These are phyloP conservation scores for Hericium coralloides DNA, from an alignment of 768 basidiomycete genomes.

Conservation along the genomic window DNA sequence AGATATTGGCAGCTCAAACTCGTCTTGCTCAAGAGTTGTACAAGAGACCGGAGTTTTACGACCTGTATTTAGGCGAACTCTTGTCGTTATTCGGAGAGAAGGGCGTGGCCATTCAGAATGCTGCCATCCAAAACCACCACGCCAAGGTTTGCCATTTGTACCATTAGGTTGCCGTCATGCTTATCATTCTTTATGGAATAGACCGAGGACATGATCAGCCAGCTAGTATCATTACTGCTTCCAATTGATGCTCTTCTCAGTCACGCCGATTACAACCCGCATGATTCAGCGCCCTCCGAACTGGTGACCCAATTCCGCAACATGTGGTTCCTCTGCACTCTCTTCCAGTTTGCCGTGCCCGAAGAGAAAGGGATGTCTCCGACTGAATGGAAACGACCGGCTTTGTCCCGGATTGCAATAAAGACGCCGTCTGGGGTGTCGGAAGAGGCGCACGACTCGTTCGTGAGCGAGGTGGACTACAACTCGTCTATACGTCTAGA, in stretches of 20 bases:
- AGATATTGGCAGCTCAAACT: slow-evolving; percentile 89
- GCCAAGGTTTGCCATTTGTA: slow-evolving; percentile 42
- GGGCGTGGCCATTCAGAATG: slow-evolving; percentile 82
- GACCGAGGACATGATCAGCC: slow-evolving; percentile 80
- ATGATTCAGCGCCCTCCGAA: slow-evolving; percentile 43
- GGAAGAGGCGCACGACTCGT: slow-evolving; percentile 74
- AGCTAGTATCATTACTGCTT: slow-evolving; percentile 79
- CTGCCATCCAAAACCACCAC: slow-evolving; percentile 55
- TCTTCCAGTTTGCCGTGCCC: slow-evolving; percentile 67
- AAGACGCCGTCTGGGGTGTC: slow-evolving; percentile 83
- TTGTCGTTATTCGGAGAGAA: slow-evolving; percentile 85
- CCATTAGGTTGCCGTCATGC: slow-evolving; percentile 3
- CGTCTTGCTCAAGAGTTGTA: slow-evolving; percentile 74
- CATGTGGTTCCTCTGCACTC: slow-evolving; percentile 87
- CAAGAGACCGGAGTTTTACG: slow-evolving; percentile 68
- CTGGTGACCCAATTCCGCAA: slow-evolving; percentile 78
- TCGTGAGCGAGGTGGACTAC: slow-evolving; percentile 86
- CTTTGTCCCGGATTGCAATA: slow-evolving; percentile 68
- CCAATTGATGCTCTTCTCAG: slow-evolving; percentile 84
- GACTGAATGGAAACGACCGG: slow-evolving; percentile 73
- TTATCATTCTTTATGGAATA: slow-evolving; percentile 18
- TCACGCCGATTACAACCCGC: slow-evolving; percentile 60
- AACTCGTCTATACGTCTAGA: slow-evolving; percentile 86
- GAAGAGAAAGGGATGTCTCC: slow-evolving; percentile 47
- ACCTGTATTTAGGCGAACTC: slow-evolving; percentile 75